Evolutionary conservation across 495 filamentous ascomycete genomes (phyloP), one percentile per base, ranked within the genome.

Genomic region (Penicillium egyptiacum): DNA sequence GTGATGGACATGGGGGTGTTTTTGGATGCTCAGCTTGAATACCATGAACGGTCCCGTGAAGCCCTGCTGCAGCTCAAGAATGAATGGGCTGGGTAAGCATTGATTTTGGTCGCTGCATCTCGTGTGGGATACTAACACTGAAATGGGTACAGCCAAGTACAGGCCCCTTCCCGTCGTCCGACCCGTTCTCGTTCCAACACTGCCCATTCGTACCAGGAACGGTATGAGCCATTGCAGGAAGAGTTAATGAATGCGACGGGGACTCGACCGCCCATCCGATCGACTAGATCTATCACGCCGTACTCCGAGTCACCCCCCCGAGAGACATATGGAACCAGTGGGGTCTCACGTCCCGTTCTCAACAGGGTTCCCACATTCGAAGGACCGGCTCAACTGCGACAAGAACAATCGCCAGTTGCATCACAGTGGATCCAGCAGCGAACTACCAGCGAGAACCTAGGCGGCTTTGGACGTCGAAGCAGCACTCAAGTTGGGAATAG

Each of bases 31-130:
- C 92, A 98, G 71, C 77, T 98, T 54, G 86, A 86, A 50, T 98
- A 96, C 70, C 87, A 97, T 65, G 93, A 98, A 64, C 84, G 87
- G 25, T 96, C 91, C 66, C 83, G 89, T 19, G 92, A 98, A 54
- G 79, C 87, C 25, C 75, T 91, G 39, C 52, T 86, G 55, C 83
- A 85, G 46, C 67, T 90, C 50, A 87, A 83, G 72, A 79, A 81
- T 53, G 84, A 88, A 50, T 90, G 87, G 87, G 85, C 85, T 55
- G 79, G 75, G 85, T 87, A 67, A 70, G 81, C 67, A 37, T 28
- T 52, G 50, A 33, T 30, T 17, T 50, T 48, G 28, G 43, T 14
- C 35, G 16, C n/a, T 37, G 22, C 19, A 14, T 30, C 26, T 41
- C 12, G 4, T n/a, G 5, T n/a, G 12, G 9, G 0, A 45, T 60